Evolutionary conservation across 768 basidiomycete species (phyloP).

Genomic region (Crucibulum laeve): DNA sequence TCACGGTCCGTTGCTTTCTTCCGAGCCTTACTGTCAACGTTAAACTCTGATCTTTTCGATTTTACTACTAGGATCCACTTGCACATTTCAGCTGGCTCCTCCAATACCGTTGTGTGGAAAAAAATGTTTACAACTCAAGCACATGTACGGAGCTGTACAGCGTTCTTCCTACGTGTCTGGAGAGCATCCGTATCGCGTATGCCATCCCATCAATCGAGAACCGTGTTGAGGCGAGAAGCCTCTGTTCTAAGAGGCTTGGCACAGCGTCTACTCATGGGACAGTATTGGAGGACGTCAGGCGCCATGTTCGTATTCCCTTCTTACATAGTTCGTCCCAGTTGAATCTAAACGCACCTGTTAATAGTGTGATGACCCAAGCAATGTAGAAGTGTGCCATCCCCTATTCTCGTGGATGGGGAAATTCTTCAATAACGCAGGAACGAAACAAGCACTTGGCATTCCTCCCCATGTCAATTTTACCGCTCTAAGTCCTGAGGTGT

Average conservation of each 20-base stretch:
- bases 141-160: constrained; percentile 18
- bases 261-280: constrained; percentile 12
- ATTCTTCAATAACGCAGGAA: constrained; percentile 11
- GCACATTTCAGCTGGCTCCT: constrained; percentile 24
- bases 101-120: constrained; percentile 18
- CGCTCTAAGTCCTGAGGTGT: constrained; percentile 7
- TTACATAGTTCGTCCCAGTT: not conserved
- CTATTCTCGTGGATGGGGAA: constrained; percentile 14
- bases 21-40: too few relatives aligned
- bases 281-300: constrained; percentile 13
- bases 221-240: constrained; percentile 6
- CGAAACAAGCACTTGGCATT: constrained; percentile 11
- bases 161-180: constrained; percentile 20
- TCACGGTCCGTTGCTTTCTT: too few relatives aligned
- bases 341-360: not conserved
- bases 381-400: constrained; percentile 12
- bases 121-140: constrained; percentile 23
- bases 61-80: constrained; percentile 16
- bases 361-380: constrained; percentile 4
- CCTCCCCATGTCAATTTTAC: constrained; percentile 13
- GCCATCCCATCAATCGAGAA: constrained; percentile 7
- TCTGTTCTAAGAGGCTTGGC: constrained; percentile 4
- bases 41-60: not conserved
- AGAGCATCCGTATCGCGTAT: constrained; percentile 13
- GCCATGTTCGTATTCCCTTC: constrained; percentile 5